phyloP scores from a whole-genome alignment of 2,329 filamentous ascomycete genomes.

The Ophiocordyceps unilateralis region DNA sequence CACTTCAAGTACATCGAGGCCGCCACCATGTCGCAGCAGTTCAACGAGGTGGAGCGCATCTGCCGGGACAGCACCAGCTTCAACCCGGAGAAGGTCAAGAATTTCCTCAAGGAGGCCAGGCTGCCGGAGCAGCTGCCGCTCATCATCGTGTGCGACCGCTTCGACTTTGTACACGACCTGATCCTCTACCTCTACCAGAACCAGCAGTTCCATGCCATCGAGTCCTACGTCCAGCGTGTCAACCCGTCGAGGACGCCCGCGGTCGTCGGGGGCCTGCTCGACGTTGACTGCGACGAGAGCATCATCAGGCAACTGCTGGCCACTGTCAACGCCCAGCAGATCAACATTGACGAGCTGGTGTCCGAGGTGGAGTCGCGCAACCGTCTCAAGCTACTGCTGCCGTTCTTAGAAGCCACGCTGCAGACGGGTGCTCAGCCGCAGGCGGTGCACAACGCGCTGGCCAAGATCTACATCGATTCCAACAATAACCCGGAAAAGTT shows the following conservation, averaged over 20 bases:
- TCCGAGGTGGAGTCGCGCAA: constrained; percentile 91
- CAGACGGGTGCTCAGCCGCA: constrained; percentile 87
- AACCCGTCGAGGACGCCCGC: constrained; percentile 83
- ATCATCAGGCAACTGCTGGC: constrained; percentile 86
- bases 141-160: constrained; percentile 98
- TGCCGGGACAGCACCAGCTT: constrained; percentile 85
- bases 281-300: constrained; percentile 91
- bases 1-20: constrained; percentile 99
- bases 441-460: constrained; percentile 89
- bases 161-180: constrained; percentile 95
- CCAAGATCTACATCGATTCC: constrained; percentile 98
- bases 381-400: constrained; percentile 82
- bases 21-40: constrained; percentile 80
- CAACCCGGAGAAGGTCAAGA: constrained; percentile 93
- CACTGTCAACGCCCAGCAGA: constrained; percentile 67
- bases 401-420: constrained; percentile 87
- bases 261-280: constrained; percentile 81
- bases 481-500: constrained; percentile 98
- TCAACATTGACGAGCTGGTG: constrained; percentile 90
- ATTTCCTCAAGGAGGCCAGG: constrained; percentile 94
- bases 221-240: constrained; percentile 93
- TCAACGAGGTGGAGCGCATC: constrained; percentile 92
- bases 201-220: constrained; percentile 97
- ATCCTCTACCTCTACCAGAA: constrained; percentile 97
- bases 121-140: constrained; percentile 84